Conservation (phyloP, 2,329 filamentous ascomycete species). For the Scortechinia acanthostroma region DNA sequence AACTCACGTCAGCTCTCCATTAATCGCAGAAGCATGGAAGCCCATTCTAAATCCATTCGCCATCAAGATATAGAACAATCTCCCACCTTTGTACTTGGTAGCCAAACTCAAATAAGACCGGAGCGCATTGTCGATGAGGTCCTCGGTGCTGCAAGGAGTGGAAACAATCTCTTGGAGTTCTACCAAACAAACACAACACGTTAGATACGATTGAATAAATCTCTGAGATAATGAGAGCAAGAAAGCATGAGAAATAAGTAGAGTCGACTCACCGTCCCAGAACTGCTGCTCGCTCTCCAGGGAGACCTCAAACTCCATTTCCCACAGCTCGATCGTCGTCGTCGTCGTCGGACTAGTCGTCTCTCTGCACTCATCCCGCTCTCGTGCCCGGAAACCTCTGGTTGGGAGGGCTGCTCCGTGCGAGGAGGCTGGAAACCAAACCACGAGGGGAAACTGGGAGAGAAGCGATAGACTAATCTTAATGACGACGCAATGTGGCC, state of each 20-base stretch:
- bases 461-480: no score
- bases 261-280: conserved; percentile 48
- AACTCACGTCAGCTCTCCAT: conserved; percentile 41
- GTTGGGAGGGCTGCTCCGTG: no score
- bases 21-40: no score
- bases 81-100: background rate
- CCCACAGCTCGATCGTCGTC: background rate
- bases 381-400: no score
- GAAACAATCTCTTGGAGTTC: conserved; percentile 1
- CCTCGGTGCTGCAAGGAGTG: background rate
- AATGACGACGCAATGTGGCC: no score
- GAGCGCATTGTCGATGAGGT: background rate
- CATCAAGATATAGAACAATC: background rate
- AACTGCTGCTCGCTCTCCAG: conserved; percentile 66
- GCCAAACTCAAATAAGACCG: background rate
- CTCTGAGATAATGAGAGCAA: no score
- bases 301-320: background rate
- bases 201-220: no score
- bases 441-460: no score
- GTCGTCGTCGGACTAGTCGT: background rate
- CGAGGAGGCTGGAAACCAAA: no score
- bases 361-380: background rate
- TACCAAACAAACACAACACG: no score
- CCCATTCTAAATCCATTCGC: background rate
- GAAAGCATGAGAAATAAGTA: background rate